Conservation (phyloP, 2,329 filamentous ascomycete genomes). For the Paecilomyces sp. region DNA sequence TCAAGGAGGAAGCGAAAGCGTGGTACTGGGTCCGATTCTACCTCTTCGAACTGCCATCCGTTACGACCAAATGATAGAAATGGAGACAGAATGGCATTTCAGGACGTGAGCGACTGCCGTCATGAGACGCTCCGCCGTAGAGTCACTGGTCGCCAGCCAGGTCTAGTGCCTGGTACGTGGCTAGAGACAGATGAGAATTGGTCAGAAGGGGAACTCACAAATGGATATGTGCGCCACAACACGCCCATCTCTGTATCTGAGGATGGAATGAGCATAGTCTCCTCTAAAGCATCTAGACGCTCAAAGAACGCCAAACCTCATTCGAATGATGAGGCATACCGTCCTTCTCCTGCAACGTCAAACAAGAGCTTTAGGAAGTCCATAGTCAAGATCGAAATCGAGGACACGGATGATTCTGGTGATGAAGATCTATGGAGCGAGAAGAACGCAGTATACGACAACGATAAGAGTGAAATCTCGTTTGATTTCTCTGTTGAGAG, state of each 20-base stretch:
- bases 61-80: neutral
- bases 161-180: neutral
- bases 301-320: neutral
- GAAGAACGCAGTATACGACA: slow-evolving; percentile 4
- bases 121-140: neutral
- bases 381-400: slow-evolving; percentile 7
- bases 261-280: neutral
- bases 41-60: neutral
- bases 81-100: neutral
- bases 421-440: slow-evolving; percentile 11
- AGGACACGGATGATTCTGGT: slow-evolving; percentile 7
- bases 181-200: neutral
- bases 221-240: neutral
- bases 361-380: slow-evolving; percentile 4
- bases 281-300: neutral
- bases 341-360: slow-evolving; percentile 5
- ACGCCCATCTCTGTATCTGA: neutral
- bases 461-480: slow-evolving; percentile 18
- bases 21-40: neutral
- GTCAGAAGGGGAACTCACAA: neutral
- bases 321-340: slow-evolving; percentile 1
- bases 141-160: neutral
- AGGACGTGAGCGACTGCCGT: neutral
- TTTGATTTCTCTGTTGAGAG: slow-evolving; percentile 22
- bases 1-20: neutral